Percentiles rank a stretch among this genome's conserved stretches.
These are phyloP conservation scores for Silene conica DNA, from an alignment of 148 eudicot species.

Conservation along the genomic window DNA sequence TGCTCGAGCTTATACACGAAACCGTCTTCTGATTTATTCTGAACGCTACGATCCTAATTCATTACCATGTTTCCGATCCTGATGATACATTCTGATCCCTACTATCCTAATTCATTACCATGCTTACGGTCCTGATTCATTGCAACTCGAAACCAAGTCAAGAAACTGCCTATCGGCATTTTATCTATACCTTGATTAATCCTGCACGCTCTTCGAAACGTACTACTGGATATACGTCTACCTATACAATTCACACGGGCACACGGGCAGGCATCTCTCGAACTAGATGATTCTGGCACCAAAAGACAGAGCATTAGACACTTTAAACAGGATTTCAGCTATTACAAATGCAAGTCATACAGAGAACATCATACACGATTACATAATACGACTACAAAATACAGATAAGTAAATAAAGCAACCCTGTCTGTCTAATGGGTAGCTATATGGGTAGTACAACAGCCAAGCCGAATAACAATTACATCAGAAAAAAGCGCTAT, in stretches of 20 bases:
- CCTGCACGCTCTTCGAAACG: not conserved
- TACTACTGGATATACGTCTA: no score
- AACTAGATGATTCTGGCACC: not conserved
- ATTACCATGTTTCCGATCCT: no score
- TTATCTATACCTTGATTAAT: not conserved
- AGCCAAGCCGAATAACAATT: not conserved
- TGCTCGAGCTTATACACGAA: no score
- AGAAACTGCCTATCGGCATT: not conserved
- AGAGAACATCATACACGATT: not conserved
- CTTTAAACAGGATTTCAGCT: not conserved
- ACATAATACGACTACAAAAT: slow-evolving; percentile 1
- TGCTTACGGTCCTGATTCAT: no score
- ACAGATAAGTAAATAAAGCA: not conserved
- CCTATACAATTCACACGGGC: not conserved
- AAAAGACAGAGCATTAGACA: not conserved
- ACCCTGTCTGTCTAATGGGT: not conserved
- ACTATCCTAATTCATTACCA: no score
- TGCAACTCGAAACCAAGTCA: not conserved
- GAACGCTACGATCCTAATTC: no score
- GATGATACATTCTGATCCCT: no score
- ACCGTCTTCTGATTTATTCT: no score
- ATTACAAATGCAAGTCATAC: not conserved
- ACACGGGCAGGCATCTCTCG: not conserved
- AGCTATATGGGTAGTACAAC: slow-evolving; percentile 11
- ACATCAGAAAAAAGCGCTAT: not conserved